Percentiles rank a stretch among this genome's conserved stretches.
These are phyloP conservation scores for Eucalyptus shirleyi DNA, from an alignment of 345 rosid genomes.

Conservation along the genomic window DNA sequence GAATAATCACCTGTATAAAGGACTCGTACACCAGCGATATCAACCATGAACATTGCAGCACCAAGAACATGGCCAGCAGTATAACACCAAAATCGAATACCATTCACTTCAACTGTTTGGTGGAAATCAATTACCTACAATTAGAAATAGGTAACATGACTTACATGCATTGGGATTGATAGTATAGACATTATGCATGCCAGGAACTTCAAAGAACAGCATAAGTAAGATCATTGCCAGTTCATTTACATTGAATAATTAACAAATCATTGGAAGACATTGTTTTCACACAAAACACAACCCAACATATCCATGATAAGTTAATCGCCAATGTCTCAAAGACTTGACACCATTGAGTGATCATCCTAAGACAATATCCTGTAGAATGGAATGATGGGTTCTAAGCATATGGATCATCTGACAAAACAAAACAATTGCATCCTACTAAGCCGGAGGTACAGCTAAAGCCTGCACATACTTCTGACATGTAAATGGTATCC, in stretches of 20 bases:
- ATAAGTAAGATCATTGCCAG: neutral
- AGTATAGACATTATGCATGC: neutral
- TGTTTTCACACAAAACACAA: neutral
- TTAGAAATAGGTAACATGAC: neutral
- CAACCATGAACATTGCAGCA: constrained; percentile 99
- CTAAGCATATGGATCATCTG: neutral
- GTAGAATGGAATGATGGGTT: neutral
- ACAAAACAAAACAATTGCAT: neutral
- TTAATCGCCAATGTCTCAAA: neutral
- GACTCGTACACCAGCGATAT: constrained; percentile 82
- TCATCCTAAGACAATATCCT: neutral
- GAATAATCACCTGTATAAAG: constrained; percentile 97
- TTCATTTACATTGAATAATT: neutral
- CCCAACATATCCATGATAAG: neutral
- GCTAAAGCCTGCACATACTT: neutral
- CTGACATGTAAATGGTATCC: neutral
- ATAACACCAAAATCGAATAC: constrained; percentile 95
- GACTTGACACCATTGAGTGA: neutral
- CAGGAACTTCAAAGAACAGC: neutral
- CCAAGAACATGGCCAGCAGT: constrained; percentile 99
- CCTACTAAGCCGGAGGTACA: neutral
- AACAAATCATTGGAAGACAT: neutral
- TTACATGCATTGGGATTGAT: neutral
- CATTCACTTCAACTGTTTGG: constrained; percentile 82
- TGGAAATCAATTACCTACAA: constrained; percentile 82